These are phyloP conservation scores for Lasiodiplodia sp. DNA, from an alignment of 2,329 filamentous ascomycete species.

Conservation along the genomic window DNA sequence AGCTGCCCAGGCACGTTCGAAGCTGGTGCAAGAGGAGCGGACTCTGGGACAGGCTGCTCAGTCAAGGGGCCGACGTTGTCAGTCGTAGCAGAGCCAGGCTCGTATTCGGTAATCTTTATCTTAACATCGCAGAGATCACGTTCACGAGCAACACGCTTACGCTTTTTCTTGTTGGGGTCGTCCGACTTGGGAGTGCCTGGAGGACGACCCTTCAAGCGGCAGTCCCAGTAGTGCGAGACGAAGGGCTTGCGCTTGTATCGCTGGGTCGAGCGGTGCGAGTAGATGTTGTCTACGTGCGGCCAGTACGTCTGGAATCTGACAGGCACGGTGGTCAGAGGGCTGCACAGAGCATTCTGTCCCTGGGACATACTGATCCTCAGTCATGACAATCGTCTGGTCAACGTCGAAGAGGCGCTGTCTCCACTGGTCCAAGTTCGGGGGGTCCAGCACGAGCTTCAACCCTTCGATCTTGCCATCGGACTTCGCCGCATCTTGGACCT, in stretches of 20 bases:
- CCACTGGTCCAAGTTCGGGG: slow-evolving; percentile 73
- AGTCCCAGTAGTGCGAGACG: slow-evolving; percentile 85
- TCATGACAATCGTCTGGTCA: slow-evolving; percentile 75
- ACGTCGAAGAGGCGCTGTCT: slow-evolving; percentile 76
- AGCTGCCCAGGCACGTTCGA: neutral
- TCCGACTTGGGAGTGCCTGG: slow-evolving; percentile 81
- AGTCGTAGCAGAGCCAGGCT: slow-evolving; percentile 24
- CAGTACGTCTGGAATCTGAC: slow-evolving; percentile 79
- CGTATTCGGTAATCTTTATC: slow-evolving; percentile 85
- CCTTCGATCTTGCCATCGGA: slow-evolving; percentile 61
- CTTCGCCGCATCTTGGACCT: slow-evolving; percentile 35
- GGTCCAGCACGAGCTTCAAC: slow-evolving; percentile 66
- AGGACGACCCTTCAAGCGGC: slow-evolving; percentile 78
- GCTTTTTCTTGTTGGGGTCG: slow-evolving; percentile 82
- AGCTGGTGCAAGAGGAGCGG: neutral
- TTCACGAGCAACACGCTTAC: slow-evolving; percentile 76
- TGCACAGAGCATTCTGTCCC: slow-evolving; percentile 27
- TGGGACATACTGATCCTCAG: slow-evolving; percentile 70
- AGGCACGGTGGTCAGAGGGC: slow-evolving; percentile 17
- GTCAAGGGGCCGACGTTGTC: slow-evolving; percentile 21
- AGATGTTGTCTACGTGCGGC: slow-evolving; percentile 83
- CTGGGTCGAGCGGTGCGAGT: slow-evolving; percentile 83
- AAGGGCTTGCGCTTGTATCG: slow-evolving; percentile 83
- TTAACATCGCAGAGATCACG: slow-evolving; percentile 85
- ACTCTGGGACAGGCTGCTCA: neutral